phyloP scores from a whole-genome alignment of 805 yeast species.

The Metschnikowia sp. region DNA sequence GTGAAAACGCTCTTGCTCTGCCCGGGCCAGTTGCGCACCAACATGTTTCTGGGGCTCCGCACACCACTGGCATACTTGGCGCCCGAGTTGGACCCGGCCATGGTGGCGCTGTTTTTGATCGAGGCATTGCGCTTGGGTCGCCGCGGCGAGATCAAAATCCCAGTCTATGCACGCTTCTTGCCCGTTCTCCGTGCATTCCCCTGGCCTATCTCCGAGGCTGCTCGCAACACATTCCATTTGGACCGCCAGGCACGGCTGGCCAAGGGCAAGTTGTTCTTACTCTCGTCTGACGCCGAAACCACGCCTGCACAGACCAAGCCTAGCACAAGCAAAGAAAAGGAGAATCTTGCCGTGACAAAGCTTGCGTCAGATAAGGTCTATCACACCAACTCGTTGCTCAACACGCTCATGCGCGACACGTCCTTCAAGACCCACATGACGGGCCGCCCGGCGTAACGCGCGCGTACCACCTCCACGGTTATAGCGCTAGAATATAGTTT shows the following conservation, averaged over 20 bases:
- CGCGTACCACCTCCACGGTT: constrained; percentile 6
- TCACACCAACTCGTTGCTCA: constrained; percentile 5
- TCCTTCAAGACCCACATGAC: constrained; percentile 12
- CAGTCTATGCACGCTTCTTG: constrained; percentile 71
- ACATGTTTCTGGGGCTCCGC: constrained; percentile 65
- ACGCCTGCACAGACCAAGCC: neutral
- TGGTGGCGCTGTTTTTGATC: constrained; percentile 60
- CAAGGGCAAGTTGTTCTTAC: neutral
- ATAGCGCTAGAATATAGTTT: constrained; percentile 1
- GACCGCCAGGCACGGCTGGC: constrained; percentile 36
- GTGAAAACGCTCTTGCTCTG: constrained; percentile 74
- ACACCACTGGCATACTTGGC: constrained; percentile 79
- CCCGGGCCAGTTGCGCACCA: constrained; percentile 83
- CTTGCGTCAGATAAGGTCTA: neutral
- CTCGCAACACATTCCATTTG: constrained; percentile 62
- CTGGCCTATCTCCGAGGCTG: constrained; percentile 58
- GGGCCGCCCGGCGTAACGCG: constrained; percentile 2
- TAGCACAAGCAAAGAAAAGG: neutral
- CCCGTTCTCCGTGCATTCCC: constrained; percentile 73
- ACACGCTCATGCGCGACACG: constrained; percentile 8
- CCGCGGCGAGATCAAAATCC: constrained; percentile 67
- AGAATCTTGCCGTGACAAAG: constrained; percentile 1
- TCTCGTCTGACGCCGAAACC: constrained; percentile 1
- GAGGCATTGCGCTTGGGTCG: constrained; percentile 56
- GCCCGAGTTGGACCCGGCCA: constrained; percentile 70